Conservation (phyloP, 495 filamentous ascomycete genomes). For the Aspergillus asperescens region DNA sequence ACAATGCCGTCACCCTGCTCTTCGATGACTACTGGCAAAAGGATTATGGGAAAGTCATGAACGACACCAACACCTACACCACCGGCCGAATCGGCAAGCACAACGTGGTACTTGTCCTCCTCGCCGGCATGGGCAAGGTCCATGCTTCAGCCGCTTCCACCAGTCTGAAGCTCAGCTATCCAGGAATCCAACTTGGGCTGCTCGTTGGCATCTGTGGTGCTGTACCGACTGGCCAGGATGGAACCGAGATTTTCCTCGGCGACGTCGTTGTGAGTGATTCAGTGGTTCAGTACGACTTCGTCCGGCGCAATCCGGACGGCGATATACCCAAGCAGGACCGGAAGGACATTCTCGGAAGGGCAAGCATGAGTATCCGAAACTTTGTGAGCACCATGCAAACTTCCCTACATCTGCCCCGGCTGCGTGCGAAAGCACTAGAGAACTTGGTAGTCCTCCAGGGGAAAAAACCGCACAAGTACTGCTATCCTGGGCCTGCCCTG, state of each 20-base stretch:
- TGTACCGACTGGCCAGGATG: not conserved
- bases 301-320: not conserved
- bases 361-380: not conserved
- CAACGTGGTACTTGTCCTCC: constrained; percentile 24
- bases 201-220: not conserved
- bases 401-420: not conserved
- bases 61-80: constrained; percentile 25
- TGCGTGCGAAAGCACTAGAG: not conserved
- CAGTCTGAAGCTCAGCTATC: not conserved
- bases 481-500: not conserved
- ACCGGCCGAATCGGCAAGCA: constrained; percentile 21
- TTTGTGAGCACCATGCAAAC: not conserved
- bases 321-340: not conserved
- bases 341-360: too few relatives aligned
- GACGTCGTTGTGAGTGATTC: not conserved
- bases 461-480: not conserved
- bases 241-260: not conserved
- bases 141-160: not conserved
- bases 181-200: not conserved
- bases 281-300: not conserved
- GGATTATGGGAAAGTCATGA: constrained; percentile 15
- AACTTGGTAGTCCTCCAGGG: not conserved
- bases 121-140: constrained; percentile 19
- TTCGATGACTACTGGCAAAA: constrained; percentile 21
- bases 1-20: constrained; percentile 18